A percentile compares a stretch with the other conserved stretches of the same genome.
Evolutionary conservation across 169 alveolate species (phyloP).

Genomic region (Plasmodium falciparum): DNA sequence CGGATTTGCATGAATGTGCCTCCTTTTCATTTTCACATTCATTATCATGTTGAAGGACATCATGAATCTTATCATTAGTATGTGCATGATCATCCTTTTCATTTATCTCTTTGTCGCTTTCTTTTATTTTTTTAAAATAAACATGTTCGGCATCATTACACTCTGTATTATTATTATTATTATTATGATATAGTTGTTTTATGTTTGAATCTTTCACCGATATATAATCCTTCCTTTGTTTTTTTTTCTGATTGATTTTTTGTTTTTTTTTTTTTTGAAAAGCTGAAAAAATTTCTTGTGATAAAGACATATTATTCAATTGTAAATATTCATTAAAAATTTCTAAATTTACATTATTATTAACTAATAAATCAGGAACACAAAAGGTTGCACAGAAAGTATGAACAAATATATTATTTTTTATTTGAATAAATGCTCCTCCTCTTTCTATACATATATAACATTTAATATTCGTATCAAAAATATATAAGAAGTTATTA

Average conservation of each 20-base stretch:
- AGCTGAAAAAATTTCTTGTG: conserved; percentile 19
- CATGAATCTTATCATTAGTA: neutral
- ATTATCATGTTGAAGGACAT: too few relatives aligned
- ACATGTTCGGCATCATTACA: neutral
- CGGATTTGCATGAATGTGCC: neutral
- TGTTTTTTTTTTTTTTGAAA: conserved; percentile 5
- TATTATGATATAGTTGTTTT: neutral
- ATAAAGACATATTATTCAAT: conserved; percentile 26
- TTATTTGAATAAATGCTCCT: conserved; percentile 63
- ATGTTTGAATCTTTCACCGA: neutral
- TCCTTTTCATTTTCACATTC: neutral
- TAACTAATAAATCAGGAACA: conserved; percentile 61
- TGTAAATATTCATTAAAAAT: conserved; percentile 33
- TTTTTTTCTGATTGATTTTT: conserved; percentile 9
- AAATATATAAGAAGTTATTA: conserved; percentile 41
- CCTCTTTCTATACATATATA: conserved; percentile 75
- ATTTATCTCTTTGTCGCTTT: neutral
- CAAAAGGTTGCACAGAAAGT: conserved; percentile 70
- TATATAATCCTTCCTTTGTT: neutral
- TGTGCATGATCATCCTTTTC: neutral
- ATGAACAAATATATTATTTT: conserved; percentile 40
- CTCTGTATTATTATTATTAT: neutral
- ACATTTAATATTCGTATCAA: conserved; percentile 51
- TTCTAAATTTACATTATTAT: conserved; percentile 34
- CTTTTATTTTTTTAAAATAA: conserved; percentile 5